Evolutionary conservation across 1,284 basidiomycete genomes (phyloP).

Genomic region (Somion occarium): DNA sequence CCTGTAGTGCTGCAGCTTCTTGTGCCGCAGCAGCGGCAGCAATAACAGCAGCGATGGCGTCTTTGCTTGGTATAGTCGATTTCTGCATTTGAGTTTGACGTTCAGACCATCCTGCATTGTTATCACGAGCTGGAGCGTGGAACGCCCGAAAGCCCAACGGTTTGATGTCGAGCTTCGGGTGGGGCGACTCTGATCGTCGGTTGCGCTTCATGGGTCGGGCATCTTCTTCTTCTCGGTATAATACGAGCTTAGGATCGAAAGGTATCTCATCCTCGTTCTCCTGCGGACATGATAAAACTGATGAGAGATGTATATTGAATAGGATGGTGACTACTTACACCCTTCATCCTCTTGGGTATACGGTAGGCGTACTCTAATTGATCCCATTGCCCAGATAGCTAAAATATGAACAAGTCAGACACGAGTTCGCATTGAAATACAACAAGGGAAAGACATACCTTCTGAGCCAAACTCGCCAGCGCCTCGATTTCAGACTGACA

Average conservation of each 20-base stretch:
- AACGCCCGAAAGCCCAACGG: constrained; percentile 13
- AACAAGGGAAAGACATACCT: constrained; percentile 35
- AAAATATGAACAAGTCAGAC: constrained; percentile 4
- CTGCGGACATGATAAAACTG: background rate
- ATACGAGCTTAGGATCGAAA: background rate
- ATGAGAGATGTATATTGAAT: background rate
- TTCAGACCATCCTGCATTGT: background rate
- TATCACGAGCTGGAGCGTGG: background rate
- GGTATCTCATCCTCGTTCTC: background rate
- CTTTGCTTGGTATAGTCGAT: constrained; percentile 17
- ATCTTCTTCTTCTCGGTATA: constrained; percentile 19
- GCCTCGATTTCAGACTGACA: constrained; percentile 51
- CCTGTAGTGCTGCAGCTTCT: constrained; percentile 34
- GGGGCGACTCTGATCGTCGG: constrained; percentile 20
- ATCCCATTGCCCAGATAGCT: constrained; percentile 75
- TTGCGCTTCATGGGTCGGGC: constrained; percentile 31
- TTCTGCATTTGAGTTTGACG: constrained; percentile 1
- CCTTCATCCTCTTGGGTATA: constrained; percentile 71
- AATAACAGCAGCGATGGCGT: constrained; percentile 42
- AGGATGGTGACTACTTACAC: constrained; percentile 23
- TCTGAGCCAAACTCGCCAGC: constrained; percentile 52
- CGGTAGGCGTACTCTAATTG: constrained; percentile 74
- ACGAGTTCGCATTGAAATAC: background rate
- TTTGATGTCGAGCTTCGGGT: constrained; percentile 18
- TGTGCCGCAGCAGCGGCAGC: constrained; percentile 42